Base-by-base conservation (phyloP, 495 filamentous ascomycete species). In the Bacidia gigantensis region DNA sequence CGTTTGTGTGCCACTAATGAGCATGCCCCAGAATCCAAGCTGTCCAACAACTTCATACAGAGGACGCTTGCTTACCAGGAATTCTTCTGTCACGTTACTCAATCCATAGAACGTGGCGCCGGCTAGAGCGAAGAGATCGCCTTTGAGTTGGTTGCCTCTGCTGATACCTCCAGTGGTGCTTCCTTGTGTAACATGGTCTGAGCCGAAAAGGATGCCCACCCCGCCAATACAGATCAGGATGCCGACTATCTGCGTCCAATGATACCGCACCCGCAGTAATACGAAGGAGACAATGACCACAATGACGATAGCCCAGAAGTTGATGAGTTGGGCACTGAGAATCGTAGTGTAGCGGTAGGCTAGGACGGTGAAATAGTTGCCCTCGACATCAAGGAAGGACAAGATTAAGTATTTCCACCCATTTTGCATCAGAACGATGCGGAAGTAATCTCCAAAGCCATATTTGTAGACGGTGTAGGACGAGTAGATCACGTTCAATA, bases 291-390 rank as follows among this genome's bases (percentile, higher is more conserved):
- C 67, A 54, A 83, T 63, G 23, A 97, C 88, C 24, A 98, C 92
- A 52, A 92, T 80, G 18, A 90, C 86, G 55, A 98, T 98, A 58
- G 89, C 83, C 90, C 92, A 98, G 76, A 98, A 97, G 74, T 95
- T 95, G 68, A 98, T 89, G 26, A 98, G 75, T 69, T 96, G 89
- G 9, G 86, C 89, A 49, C 86, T 92, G 9, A 62, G 32, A 46
- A 61, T 61, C 61, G 81, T 92, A 46, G 89, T 93, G 68, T 95
- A 93, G 24, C 84, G 76, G 72, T 95, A 97, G 38, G 89, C 92
- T 22, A 96, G 77, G 43, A 98, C 92, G 56, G 85, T 83, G 67
- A 97, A 96, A 73, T 95, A 98, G 69, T 98, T 98, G 41, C 92
- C 92, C 69, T 95, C 78, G 44, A 97, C 92, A 61, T 98, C 92